Base-by-base conservation (phyloP, 306 rosid genomes). In the Oemleria cerasiformis region DNA sequence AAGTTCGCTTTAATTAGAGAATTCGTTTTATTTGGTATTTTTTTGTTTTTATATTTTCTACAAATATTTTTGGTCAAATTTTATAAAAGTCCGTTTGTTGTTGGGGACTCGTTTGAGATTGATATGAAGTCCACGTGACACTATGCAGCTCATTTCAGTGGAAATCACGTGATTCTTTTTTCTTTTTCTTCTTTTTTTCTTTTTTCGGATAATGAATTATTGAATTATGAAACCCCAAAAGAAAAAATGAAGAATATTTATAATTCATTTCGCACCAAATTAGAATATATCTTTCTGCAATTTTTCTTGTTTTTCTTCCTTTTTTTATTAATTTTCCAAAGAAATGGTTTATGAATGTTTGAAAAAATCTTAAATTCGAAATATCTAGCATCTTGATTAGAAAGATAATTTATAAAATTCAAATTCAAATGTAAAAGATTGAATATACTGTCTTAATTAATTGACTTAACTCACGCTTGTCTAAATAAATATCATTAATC, bases 81-180 rank as follows among this genome's bases (percentile, higher is more conserved):
- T 4, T 56, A 2, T 12, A 9, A 11, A 17, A 40, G 19, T 42
- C 53, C 17, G 20, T 42, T 42, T 17, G 9, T 45, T 8, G 49
- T 43, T 17, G 50, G 49, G 50, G 20, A 12, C 59, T 7, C 17
- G 49, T 39, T 55, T 19, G 38, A 65, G 44, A 65, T 44, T 47
- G 25, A 6, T 34, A 43, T 55, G 51, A 38, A 38, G 50, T 20
- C 20, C 73, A 75, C 73, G 78, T 75, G 73, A 75, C 59, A 51
- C 8, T 53, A 19, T 14, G 53, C 36, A 16, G 41, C 34, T 14
- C 14, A 2, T 36, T 45, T 44, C 19, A 11, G 67, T 9, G 7
- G 13, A 47, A 42, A 17, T 56, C 74, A 42, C 54, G 42, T 53
- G 73, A n/a, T 56, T 11, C 1, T 23, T 9, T 56, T 5, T 56